Evolutionary conservation across 2,329 filamentous ascomycete species (phyloP).

Genomic region (Arthrinium phaeospermum): DNA sequence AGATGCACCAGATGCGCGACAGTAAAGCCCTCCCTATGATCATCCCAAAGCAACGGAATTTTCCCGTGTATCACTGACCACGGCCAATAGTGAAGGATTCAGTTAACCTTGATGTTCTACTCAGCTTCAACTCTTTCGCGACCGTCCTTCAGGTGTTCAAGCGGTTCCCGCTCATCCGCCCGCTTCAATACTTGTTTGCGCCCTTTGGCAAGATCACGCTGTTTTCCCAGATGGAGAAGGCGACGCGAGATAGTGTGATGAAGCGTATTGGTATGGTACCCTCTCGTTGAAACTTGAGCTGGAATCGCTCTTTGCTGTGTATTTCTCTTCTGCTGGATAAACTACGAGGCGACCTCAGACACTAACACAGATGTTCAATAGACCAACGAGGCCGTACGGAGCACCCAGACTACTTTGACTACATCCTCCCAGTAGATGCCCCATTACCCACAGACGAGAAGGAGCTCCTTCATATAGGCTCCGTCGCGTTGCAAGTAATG

Average conservation of each 20-base stretch:
- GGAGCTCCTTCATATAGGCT: constrained; percentile 23
- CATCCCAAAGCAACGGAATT: background rate
- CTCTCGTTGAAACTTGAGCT: background rate
- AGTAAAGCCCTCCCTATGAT: constrained; percentile 20
- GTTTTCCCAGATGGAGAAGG: constrained; percentile 21
- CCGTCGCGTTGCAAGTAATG: constrained; percentile 28
- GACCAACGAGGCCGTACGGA: constrained; percentile 23
- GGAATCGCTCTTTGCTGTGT: background rate
- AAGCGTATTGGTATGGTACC: constrained; percentile 24
- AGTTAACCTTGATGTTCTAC: constrained; percentile 22
- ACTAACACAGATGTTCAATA: background rate
- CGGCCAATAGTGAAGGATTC: constrained; percentile 20
- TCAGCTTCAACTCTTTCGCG: constrained; percentile 20
- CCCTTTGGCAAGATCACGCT: constrained; percentile 21
- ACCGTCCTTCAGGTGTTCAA: constrained; percentile 24
- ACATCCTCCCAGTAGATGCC: constrained; percentile 23
- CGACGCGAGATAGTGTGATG: constrained; percentile 23
- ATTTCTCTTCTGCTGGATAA: background rate
- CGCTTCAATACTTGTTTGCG: constrained; percentile 26
- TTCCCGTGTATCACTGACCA: background rate
- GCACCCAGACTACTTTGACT: constrained; percentile 31
- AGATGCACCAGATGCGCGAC: constrained; percentile 29
- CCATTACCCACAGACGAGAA: constrained; percentile 16
- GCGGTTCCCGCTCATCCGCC: constrained; percentile 26
- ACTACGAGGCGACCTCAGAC: background rate